A percentile compares a stretch with the other conserved stretches of the same genome.
phyloP scores from a whole-genome alignment of 306 rosid species.

The Neltuma alba region DNA sequence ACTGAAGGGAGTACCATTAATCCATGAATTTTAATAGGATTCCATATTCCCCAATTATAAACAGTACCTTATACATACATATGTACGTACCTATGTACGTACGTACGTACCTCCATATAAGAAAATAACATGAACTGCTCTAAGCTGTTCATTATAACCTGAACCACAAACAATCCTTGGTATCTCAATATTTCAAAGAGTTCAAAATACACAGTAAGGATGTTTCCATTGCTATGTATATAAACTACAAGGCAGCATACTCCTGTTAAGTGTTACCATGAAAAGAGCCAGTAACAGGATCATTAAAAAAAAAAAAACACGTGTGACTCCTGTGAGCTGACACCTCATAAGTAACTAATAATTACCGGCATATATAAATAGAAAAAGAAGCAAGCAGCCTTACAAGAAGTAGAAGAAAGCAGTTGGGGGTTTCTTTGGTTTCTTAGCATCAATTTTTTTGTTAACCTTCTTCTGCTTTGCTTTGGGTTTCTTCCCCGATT shows the following conservation, averaged over 20 bases:
- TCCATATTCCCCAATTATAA: background rate
- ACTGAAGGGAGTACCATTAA: slow-evolving; percentile 7
- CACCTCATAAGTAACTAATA: slow-evolving; percentile 27
- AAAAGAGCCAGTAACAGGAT: slow-evolving; percentile 20
- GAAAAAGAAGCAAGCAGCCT: slow-evolving; percentile 14
- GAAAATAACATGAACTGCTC: background rate
- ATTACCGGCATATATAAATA: slow-evolving; percentile 21
- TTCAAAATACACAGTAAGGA: slow-evolving; percentile 21
- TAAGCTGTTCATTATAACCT: slow-evolving; percentile 6
- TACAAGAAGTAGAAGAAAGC: slow-evolving; percentile 98
- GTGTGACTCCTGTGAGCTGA: background rate
- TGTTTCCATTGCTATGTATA: background rate
- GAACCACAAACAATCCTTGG: slow-evolving; percentile 7
- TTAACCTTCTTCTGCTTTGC: slow-evolving; percentile 61
- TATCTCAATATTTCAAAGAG: slow-evolving; percentile 16
- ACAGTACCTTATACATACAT: background rate
- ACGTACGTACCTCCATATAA: background rate
- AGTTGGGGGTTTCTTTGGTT: slow-evolving; percentile 98
- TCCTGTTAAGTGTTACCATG: slow-evolving; percentile 4
- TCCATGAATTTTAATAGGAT: slow-evolving; percentile 21
- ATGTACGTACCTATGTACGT: too few species aligned
- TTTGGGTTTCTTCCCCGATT: slow-evolving; percentile 53
- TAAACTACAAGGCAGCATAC: slow-evolving; percentile 3
- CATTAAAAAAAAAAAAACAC: background rate
- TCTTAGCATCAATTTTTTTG: slow-evolving; percentile 65